Base-by-base conservation (phyloP, 768 basidiomycete genomes). In the Phlebiopsis flavidoalba region DNA sequence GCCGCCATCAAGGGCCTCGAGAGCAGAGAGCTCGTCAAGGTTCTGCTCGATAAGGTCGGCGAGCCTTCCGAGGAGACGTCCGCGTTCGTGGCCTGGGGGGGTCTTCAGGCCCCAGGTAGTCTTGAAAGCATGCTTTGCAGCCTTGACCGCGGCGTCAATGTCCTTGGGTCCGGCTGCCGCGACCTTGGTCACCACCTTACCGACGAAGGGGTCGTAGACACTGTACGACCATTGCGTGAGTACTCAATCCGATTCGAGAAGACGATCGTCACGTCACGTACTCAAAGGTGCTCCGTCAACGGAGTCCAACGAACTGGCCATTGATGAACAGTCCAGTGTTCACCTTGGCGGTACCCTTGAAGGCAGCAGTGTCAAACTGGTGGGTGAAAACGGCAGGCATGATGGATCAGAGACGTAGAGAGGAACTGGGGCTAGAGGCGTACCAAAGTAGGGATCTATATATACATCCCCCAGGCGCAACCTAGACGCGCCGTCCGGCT, bases 1-100 rank as follows among this genome's bases (percentile, higher is more conserved):
- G 79, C 83, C 83, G 24, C 80, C 3, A 68, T 85, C 79, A 56
- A 82, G 63, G 24, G 79, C 73, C 67, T 85, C 84, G 46, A 86
- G 69, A 19, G 80, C 82, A 12, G 79, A 71, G 15, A 86, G 70
- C 57, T 76, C 75, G 8, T 79, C 79, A 12, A 66, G 67, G 69
- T 83, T 71, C 58, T 75, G 61, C 59, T 82, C 81, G 66, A 86
- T 78, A 26, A 84, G 71, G 37, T 77, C 74, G 15, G 79, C 84
- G 19, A 86, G 77, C 61, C 79, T 79, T 68, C 74, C 69, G 22
- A 86, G 67, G 12, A 82, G 70, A 58, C 68, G 69, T 6, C 70
- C 75, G 24, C 83, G 78, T 54, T 73, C 60, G 6, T 64, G 66
- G 7, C 76, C 79, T n/a, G n/a, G n/a, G 5, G 79, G 70, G 19